phyloP scores from a whole-genome alignment of 805 yeast genomes.

The Diddensiella caesifluorescens region DNA sequence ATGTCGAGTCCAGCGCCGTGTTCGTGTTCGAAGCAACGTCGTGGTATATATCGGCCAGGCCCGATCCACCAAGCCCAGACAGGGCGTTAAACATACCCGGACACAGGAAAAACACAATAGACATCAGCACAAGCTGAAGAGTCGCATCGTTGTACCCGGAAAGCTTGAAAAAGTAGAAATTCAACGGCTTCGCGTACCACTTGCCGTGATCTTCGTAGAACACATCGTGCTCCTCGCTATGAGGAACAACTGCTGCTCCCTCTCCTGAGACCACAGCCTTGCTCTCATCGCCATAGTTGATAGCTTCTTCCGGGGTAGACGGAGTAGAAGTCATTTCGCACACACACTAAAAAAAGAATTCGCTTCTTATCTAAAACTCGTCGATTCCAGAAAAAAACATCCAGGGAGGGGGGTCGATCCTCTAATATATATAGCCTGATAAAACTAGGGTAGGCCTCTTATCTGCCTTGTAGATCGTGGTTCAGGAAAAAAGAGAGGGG shows the following conservation, averaged over 20 bases:
- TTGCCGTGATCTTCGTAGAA: constrained; percentile 3
- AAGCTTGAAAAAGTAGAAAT: constrained; percentile 18
- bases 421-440: constrained; percentile 3
- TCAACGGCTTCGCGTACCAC: constrained; percentile 5
- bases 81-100: constrained; percentile 37
- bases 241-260: not conserved
- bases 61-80: constrained; percentile 16
- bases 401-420: not conserved
- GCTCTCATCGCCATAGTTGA: constrained; percentile 5
- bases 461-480: not conserved
- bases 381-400: not conserved
- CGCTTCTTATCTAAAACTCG: not conserved
- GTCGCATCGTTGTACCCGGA: constrained; percentile 38
- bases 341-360: not conserved
- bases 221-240: not conserved
- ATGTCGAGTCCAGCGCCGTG: constrained; percentile 50
- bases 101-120: constrained; percentile 43
- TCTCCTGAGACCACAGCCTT: not conserved
- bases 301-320: constrained; percentile 1
- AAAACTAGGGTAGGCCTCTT: not conserved
- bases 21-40: constrained; percentile 33
- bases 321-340: constrained; percentile 3
- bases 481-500: not conserved
- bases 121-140: constrained; percentile 41
- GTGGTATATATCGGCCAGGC: constrained; percentile 10